These are phyloP conservation scores for Fusarium metavorans DNA, from an alignment of 2,329 filamentous ascomycete species.

Conservation along the genomic window DNA sequence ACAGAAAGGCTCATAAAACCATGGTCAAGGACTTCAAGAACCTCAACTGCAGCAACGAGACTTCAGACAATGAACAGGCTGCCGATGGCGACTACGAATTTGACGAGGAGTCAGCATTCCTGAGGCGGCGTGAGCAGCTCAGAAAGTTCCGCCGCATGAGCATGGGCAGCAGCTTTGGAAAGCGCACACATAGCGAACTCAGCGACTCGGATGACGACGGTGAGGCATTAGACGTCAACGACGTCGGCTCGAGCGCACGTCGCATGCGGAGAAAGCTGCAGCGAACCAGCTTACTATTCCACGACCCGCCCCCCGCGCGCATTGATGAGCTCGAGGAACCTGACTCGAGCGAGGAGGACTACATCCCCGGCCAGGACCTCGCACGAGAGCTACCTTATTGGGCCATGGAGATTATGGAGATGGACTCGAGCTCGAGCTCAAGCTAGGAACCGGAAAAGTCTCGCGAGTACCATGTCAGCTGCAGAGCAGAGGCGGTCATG, in stretches of 20 bases:
- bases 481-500: conserved; percentile 27
- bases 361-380: conserved; percentile 54
- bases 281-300: conserved; percentile 61
- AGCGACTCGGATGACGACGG: conserved; percentile 62
- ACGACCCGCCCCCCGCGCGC: conserved; percentile 61
- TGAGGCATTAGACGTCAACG: conserved; percentile 55
- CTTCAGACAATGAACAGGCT: conserved; percentile 52
- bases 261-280: conserved; percentile 61
- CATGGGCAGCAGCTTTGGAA: conserved; percentile 66
- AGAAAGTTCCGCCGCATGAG: conserved; percentile 61
- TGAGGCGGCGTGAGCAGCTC: conserved; percentile 56
- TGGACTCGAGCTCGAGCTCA: conserved; percentile 52
- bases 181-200: conserved; percentile 66
- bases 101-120: conserved; percentile 54
- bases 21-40: conserved; percentile 60
- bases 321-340: conserved; percentile 68
- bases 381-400: conserved; percentile 64
- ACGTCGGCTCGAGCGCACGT: conserved; percentile 61
- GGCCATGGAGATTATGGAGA: conserved; percentile 63
- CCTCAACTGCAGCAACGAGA: conserved; percentile 58
- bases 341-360: conserved; percentile 60
- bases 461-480: conserved; percentile 28
- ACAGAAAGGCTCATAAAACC: conserved; percentile 54
- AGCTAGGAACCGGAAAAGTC: conserved; percentile 17
- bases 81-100: conserved; percentile 51